phyloP scores from a whole-genome alignment of 768 basidiomycete species.

The Collybia sordida region DNA sequence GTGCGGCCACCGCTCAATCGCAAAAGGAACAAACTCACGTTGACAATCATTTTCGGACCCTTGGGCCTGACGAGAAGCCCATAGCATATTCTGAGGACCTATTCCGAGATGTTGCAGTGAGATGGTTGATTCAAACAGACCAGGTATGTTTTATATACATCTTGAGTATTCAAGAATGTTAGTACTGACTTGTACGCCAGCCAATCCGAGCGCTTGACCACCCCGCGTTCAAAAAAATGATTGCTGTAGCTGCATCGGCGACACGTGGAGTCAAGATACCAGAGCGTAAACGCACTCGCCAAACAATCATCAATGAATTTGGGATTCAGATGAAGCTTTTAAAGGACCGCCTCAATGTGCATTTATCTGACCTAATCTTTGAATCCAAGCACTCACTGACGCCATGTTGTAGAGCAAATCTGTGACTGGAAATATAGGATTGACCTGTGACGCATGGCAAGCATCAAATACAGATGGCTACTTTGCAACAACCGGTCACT shows the following conservation, averaged over 20 bases:
- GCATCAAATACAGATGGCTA: constrained; percentile 36
- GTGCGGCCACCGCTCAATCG: no score
- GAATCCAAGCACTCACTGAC: no score
- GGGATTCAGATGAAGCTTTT: neutral
- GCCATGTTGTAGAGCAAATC: neutral
- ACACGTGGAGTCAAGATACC: constrained; percentile 27
- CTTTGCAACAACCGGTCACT: constrained; percentile 37
- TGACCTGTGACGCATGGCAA: constrained; percentile 42
- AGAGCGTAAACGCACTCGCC: constrained; percentile 16
- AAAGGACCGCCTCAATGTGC: constrained; percentile 8
- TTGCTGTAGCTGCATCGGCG: constrained; percentile 23
- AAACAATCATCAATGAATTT: constrained; percentile 23
- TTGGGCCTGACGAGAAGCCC: constrained; percentile 6
- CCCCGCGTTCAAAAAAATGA: constrained; percentile 23
- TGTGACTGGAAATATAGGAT: constrained; percentile 10
- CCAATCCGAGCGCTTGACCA: constrained; percentile 18
- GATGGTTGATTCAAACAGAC: constrained; percentile 35
- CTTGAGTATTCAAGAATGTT: neutral
- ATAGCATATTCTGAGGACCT: constrained; percentile 18
- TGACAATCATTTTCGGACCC: constrained; percentile 2
- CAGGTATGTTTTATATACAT: constrained; percentile 20
- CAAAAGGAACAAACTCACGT: constrained; percentile 1
- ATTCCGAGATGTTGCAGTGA: constrained; percentile 23
- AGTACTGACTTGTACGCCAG: neutral
- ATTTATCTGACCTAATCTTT: no score